Percentiles rank a stretch among this genome's conserved stretches.
phyloP scores from a whole-genome alignment of 768 basidiomycete genomes.

The Hydnomerulius pinastri region DNA sequence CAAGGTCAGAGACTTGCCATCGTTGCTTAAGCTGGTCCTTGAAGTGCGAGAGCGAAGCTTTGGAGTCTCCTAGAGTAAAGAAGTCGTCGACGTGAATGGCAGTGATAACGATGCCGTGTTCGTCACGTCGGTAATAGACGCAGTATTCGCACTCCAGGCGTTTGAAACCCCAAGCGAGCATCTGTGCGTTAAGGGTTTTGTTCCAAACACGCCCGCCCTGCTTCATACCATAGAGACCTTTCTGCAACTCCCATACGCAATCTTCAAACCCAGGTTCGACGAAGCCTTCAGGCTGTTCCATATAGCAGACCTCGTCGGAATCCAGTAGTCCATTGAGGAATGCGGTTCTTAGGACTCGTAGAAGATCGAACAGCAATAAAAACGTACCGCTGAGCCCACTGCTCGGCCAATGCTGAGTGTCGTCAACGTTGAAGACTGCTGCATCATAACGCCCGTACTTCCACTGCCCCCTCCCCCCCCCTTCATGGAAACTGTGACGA shows the following conservation, averaged over 20 bases:
- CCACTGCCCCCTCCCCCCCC: too few relatives aligned
- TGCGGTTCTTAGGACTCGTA: too few relatives aligned
- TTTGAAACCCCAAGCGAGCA: constrained; percentile 34
- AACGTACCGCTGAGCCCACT: constrained; percentile 12
- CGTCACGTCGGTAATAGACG: constrained; percentile 28
- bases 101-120: constrained; percentile 25
- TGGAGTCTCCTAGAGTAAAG: constrained; percentile 16
- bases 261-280: constrained; percentile 11
- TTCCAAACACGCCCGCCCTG: constrained; percentile 37
- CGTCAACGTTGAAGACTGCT: constrained; percentile 20
- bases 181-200: constrained; percentile 27
- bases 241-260: constrained; percentile 14
- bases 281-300: constrained; percentile 35
- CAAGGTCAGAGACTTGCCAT: constrained; percentile 39
- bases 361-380: neutral
- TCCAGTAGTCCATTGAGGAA: constrained; percentile 38
- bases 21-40: constrained; percentile 26
- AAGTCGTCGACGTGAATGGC: constrained; percentile 39
- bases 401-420: constrained; percentile 16
- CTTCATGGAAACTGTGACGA: too few relatives aligned
- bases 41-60: constrained; percentile 16
- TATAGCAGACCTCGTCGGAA: constrained; percentile 32
- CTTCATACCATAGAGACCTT: too few relatives aligned
- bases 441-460: constrained; percentile 22
- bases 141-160: constrained; percentile 31